These are phyloP conservation scores for Stephanodiscus triporus DNA, from an alignment of 108 stramenopile genomes.

Conservation along the genomic window DNA sequence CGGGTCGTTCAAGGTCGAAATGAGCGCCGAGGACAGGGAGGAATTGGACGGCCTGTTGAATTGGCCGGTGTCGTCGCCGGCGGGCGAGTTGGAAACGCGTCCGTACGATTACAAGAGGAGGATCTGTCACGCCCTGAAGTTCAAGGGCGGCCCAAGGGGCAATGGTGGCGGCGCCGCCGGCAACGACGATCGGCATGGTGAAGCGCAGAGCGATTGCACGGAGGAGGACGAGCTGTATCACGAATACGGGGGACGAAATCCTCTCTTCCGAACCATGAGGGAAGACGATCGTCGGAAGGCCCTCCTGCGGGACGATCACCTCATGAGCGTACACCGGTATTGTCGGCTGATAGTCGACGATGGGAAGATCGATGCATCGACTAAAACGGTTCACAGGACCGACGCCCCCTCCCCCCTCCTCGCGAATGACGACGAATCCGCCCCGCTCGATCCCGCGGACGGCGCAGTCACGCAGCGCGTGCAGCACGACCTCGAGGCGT, in stretches of 20 bases:
- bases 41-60: constrained; percentile 33
- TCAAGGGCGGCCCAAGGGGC: neutral
- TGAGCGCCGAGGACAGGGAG: constrained; percentile 39
- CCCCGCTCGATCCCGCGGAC: constrained; percentile 26
- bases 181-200: constrained; percentile 1
- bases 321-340: constrained; percentile 1
- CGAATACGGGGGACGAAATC: constrained; percentile 45
- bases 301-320: constrained; percentile 46
- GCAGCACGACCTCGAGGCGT: constrained; percentile 77
- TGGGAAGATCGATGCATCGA: neutral
- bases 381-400: neutral
- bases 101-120: constrained; percentile 77
- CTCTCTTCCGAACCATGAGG: constrained; percentile 29
- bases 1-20: constrained; percentile 42
- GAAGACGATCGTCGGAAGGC: constrained; percentile 41
- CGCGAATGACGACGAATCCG: neutral
- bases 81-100: constrained; percentile 64
- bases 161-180: neutral
- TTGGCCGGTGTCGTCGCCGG: constrained; percentile 36
- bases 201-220: constrained; percentile 3
- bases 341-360: constrained; percentile 5
- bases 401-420: neutral
- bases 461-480: constrained; percentile 53
- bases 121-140: constrained; percentile 6
- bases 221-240: constrained; percentile 43